A percentile compares a stretch with the other conserved stretches of the same genome.
Conservation (phyloP, 1,284 basidiomycete genomes). For the Moesziomyces parantarcticus region DNA sequence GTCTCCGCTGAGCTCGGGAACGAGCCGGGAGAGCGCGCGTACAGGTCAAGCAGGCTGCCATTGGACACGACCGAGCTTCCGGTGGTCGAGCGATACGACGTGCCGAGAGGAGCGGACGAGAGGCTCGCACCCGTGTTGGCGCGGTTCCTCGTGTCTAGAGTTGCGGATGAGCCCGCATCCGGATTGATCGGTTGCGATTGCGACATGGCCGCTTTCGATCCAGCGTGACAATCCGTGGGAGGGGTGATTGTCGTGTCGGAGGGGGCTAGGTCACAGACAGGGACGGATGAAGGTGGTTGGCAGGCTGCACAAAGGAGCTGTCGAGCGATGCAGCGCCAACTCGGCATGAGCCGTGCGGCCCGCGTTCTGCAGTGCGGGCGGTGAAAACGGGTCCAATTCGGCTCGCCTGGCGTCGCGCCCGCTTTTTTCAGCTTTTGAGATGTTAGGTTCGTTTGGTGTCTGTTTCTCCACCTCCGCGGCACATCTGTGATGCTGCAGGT, state of each 20-base stretch:
- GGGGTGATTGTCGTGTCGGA: neutral
- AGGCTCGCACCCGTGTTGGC: conserved; percentile 40
- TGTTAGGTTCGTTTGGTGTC: too few species aligned
- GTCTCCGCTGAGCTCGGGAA: conserved; percentile 11
- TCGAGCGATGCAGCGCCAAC: neutral
- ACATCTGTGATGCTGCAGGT: too few species aligned
- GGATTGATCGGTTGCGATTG: conserved; percentile 13
- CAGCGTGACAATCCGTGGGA: too few species aligned
- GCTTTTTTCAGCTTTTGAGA: neutral
- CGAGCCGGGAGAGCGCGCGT: conserved; percentile 37
- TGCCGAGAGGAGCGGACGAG: conserved; percentile 12
- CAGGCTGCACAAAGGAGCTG: too few species aligned
- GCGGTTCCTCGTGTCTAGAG: conserved; percentile 18
- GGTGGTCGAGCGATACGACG: conserved; percentile 29
- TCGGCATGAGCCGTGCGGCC: too few species aligned
- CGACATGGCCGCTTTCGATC: neutral
- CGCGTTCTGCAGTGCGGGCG: too few species aligned
- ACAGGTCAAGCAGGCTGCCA: conserved; percentile 47
- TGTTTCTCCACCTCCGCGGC: too few species aligned
- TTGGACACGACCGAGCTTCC: conserved; percentile 41
- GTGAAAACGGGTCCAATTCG: too few species aligned
- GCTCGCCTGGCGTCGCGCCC: neutral
- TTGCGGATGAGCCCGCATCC: conserved; percentile 7
- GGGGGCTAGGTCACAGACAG: too few species aligned
- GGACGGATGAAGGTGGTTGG: too few species aligned